A percentile compares a stretch with the other conserved stretches of the same genome.
These are phyloP conservation scores for Thelonectria olida DNA, from an alignment of 2,329 filamentous ascomycete genomes.

Conservation along the genomic window DNA sequence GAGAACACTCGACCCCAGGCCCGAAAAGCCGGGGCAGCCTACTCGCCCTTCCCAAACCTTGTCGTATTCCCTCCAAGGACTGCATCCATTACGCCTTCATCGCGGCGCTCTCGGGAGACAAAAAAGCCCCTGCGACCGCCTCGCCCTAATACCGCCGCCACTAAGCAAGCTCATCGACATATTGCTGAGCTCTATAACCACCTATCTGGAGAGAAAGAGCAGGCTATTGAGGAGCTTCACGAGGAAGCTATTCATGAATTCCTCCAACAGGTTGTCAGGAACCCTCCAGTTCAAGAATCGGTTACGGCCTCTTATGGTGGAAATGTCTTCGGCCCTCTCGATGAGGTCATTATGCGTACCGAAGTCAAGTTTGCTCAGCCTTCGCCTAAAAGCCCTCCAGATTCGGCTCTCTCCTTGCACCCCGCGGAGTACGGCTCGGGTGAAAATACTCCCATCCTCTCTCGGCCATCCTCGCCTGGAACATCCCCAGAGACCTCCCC, in stretches of 20 bases:
- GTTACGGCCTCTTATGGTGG: neutral
- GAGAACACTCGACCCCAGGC: slow-evolving; percentile 29
- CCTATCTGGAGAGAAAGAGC: neutral
- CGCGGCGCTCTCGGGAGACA: slow-evolving; percentile 37
- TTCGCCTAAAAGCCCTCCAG: slow-evolving; percentile 27
- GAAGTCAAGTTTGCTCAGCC: neutral
- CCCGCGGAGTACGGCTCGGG: neutral
- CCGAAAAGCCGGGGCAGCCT: slow-evolving; percentile 43
- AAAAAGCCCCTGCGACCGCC: slow-evolving; percentile 42
- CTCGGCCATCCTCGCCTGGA: slow-evolving; percentile 25
- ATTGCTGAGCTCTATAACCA: neutral
- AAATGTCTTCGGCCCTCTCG: slow-evolving; percentile 20
- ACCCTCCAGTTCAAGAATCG: neutral
- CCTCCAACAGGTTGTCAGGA: neutral
- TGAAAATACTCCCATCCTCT: slow-evolving; percentile 2
- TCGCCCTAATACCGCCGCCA: slow-evolving; percentile 40
- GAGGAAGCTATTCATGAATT: neutral
- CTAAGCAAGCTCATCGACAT: slow-evolving; percentile 9
- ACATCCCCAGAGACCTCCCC: neutral
- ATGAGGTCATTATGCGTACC: neutral
- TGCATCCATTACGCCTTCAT: slow-evolving; percentile 37
- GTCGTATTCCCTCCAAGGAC: slow-evolving; percentile 47
- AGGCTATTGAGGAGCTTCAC: neutral
- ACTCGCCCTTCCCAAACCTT: slow-evolving; percentile 55
- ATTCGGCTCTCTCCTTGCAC: slow-evolving; percentile 23